Percentiles rank a stretch among this genome's conserved stretches.
phyloP scores from a whole-genome alignment of 2,329 filamentous ascomycete genomes.

The Ophiostoma tasmaniense region DNA sequence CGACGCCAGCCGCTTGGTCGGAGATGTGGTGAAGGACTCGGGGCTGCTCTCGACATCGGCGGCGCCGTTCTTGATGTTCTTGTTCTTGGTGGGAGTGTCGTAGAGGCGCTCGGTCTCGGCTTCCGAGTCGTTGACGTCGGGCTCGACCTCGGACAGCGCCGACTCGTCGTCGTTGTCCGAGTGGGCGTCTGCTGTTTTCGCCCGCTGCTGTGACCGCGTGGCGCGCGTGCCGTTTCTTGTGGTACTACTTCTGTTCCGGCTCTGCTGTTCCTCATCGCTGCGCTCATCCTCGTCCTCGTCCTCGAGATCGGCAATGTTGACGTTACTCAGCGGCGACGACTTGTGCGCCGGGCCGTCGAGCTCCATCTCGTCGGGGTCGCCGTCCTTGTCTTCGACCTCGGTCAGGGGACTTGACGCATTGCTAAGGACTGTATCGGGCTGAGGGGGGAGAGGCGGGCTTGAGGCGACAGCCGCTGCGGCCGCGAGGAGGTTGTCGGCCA shows the following conservation, averaged over 20 bases:
- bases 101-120: constrained; percentile 92
- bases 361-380: constrained; percentile 56
- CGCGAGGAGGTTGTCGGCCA: constrained; percentile 37
- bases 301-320: constrained; percentile 22
- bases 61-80: constrained; percentile 26
- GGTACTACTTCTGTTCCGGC: background rate
- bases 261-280: background rate
- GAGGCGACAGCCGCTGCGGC: constrained; percentile 42
- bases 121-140: constrained; percentile 57
- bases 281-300: constrained; percentile 16
- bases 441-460: constrained; percentile 40
- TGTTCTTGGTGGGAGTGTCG: constrained; percentile 63
- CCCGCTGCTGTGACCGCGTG: constrained; percentile 5
- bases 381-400: constrained; percentile 76
- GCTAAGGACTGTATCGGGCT: constrained; percentile 52
- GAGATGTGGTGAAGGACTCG: constrained; percentile 44
- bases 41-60: constrained; percentile 38
- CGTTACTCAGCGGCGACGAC: constrained; percentile 20
- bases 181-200: constrained; percentile 12
- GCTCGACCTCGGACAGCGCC: constrained; percentile 46
- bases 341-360: constrained; percentile 31
- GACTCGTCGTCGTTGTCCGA: constrained; percentile 30
- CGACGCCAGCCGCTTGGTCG: constrained; percentile 13
- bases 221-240: background rate
- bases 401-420: constrained; percentile 84